phyloP scores from a whole-genome alignment of 352 stramenopile genomes.

The Phytophthora rubi region DNA sequence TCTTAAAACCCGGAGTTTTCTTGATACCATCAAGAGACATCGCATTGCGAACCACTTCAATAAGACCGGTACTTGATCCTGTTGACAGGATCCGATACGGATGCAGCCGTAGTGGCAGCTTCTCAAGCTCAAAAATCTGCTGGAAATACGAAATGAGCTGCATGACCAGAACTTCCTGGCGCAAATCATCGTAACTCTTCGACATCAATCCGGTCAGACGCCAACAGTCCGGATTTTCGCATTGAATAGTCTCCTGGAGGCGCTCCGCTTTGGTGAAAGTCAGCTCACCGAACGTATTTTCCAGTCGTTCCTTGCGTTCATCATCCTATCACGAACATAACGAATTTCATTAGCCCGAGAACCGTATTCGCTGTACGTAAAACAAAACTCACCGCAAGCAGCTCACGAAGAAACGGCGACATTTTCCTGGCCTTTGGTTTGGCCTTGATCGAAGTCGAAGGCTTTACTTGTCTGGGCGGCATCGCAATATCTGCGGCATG shows the following conservation, averaged over 20 bases:
- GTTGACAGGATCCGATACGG: slow-evolving; percentile 97
- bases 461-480: slow-evolving; percentile 12
- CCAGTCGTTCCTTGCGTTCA: slow-evolving; percentile 53
- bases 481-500: slow-evolving; percentile 26
- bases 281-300: slow-evolving; percentile 78
- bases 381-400: slow-evolving; percentile 32
- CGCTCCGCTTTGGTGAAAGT: slow-evolving; percentile 54
- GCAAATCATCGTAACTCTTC: slow-evolving; percentile 97
- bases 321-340: slow-evolving; percentile 28
- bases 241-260: slow-evolving; percentile 34
- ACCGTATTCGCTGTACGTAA: slow-evolving; percentile 1
- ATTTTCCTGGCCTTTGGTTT: slow-evolving; percentile 11
- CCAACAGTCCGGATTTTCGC: slow-evolving; percentile 38
- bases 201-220: slow-evolving; percentile 91
- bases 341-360: background rate
- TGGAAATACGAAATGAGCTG: slow-evolving; percentile 97
- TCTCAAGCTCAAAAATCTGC: slow-evolving; percentile 93
- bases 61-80: slow-evolving; percentile 93
- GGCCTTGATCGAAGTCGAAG: background rate
- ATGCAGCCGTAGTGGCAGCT: slow-evolving; percentile 92
- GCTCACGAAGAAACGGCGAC: slow-evolving; percentile 34
- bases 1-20: slow-evolving; percentile 86
- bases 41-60: slow-evolving; percentile 96
- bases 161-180: slow-evolving; percentile 98
- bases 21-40: slow-evolving; percentile 98